Evolutionary conservation across 495 filamentous ascomycete genomes (phyloP).

Genomic region (Aspergillus leporis): DNA sequence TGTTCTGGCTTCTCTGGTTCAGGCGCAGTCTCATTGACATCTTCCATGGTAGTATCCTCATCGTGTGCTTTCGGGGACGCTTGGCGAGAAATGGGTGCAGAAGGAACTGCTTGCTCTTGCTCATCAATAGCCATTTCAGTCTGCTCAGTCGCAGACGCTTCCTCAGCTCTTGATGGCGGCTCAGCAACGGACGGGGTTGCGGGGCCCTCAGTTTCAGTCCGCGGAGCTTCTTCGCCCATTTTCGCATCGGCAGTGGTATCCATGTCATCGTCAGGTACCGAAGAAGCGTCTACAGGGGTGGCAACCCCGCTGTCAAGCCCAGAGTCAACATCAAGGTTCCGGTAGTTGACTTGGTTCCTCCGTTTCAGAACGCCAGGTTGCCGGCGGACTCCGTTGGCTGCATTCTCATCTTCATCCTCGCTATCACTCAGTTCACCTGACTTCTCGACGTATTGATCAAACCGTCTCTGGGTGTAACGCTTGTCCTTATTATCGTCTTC

Average conservation of each 20-base stretch:
- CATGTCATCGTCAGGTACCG: slow-evolving; percentile 50
- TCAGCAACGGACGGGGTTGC: slow-evolving; percentile 26
- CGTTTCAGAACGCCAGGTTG: slow-evolving; percentile 61
- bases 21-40: slow-evolving; percentile 39
- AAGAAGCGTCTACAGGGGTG: slow-evolving; percentile 53
- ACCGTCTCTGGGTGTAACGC: slow-evolving; percentile 77
- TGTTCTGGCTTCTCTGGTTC: slow-evolving; percentile 26
- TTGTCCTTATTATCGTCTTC: slow-evolving; percentile 88
- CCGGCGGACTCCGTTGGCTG: slow-evolving; percentile 65
- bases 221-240: slow-evolving; percentile 53
- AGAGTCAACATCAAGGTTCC: slow-evolving; percentile 63
- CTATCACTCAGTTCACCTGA: slow-evolving; percentile 79
- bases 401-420: slow-evolving; percentile 84
- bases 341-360: slow-evolving; percentile 70
- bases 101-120: slow-evolving; percentile 36
- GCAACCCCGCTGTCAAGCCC: slow-evolving; percentile 63
- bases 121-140: slow-evolving; percentile 41
- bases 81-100: slow-evolving; percentile 42
- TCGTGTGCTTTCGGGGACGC: slow-evolving; percentile 53
- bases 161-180: slow-evolving; percentile 35
- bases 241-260: slow-evolving; percentile 50
- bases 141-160: slow-evolving; percentile 36
- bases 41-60: slow-evolving; percentile 67
- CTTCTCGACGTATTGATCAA: slow-evolving; percentile 74
- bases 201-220: slow-evolving; percentile 35